These are phyloP conservation scores for Metschnikowia shivogae DNA, from an alignment of 805 yeast genomes.

Conservation along the genomic window DNA sequence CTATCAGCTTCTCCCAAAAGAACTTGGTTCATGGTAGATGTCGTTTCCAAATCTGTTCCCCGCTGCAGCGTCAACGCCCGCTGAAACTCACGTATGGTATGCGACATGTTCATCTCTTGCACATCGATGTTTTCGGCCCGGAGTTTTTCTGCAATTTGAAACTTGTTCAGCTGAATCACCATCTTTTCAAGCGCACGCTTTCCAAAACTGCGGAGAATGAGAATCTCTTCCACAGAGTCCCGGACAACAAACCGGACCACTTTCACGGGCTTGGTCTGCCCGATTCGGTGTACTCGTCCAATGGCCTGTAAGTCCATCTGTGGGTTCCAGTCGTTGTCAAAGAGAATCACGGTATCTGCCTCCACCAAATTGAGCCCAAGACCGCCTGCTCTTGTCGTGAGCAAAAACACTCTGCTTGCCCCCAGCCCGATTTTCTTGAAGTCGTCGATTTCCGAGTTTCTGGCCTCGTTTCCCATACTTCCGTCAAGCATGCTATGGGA, in stretches of 20 bases:
- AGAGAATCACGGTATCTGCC: slow-evolving; percentile 86
- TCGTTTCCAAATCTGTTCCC: not conserved
- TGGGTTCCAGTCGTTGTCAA: slow-evolving; percentile 97
- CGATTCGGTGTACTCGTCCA: slow-evolving; percentile 92
- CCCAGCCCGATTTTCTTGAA: slow-evolving; percentile 35
- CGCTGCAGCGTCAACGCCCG: not conserved
- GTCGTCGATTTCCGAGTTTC: slow-evolving; percentile 57
- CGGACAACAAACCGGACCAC: slow-evolving; percentile 73
- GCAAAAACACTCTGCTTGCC: slow-evolving; percentile 51
- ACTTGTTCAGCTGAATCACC: slow-evolving; percentile 46
- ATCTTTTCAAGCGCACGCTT: slow-evolving; percentile 76
- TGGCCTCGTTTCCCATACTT: slow-evolving; percentile 54
- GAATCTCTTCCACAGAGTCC: slow-evolving; percentile 78
- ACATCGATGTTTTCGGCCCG: slow-evolving; percentile 15
- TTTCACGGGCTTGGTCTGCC: slow-evolving; percentile 80
- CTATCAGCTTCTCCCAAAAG: slow-evolving; percentile 5
- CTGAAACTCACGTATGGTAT: slow-evolving; percentile 9
- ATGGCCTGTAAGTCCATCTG: slow-evolving; percentile 95
- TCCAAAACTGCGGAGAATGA: slow-evolving; percentile 72
- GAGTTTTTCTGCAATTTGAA: slow-evolving; percentile 28
- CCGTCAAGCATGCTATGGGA: slow-evolving; percentile 72
- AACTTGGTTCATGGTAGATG: slow-evolving; percentile 4
- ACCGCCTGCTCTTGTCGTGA: slow-evolving; percentile 94
- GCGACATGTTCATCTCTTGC: slow-evolving; percentile 10
- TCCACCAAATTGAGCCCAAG: slow-evolving; percentile 81